A percentile compares a stretch with the other conserved stretches of the same genome.
Conservation (phyloP, 345 rosid species). For the Laguncularia racemosa region DNA sequence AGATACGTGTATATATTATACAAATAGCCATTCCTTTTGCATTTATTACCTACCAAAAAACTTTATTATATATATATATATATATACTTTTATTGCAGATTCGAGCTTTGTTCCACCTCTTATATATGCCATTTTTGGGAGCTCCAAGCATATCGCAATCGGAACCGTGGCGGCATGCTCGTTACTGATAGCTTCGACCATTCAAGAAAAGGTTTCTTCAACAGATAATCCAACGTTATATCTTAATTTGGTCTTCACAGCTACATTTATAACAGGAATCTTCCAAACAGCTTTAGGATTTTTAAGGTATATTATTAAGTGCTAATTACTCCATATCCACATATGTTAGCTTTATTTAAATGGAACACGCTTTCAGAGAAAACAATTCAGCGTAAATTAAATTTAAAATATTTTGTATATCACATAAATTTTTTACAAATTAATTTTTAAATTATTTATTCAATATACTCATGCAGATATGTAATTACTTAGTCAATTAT, state of each 20-base stretch:
- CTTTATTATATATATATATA: too few relatives aligned
- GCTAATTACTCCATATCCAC: too few relatives aligned
- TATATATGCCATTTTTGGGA: slow-evolving; percentile 69
- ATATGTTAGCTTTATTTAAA: background rate
- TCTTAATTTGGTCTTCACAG: slow-evolving; percentile 47
- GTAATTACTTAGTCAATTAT: too few relatives aligned
- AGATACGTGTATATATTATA: too few relatives aligned
- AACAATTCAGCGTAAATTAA: too few relatives aligned
- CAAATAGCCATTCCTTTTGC: too few relatives aligned
- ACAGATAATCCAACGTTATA: slow-evolving; percentile 48
- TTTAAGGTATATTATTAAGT: slow-evolving; percentile 31
- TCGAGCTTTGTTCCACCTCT: slow-evolving; percentile 86
- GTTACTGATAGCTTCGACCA: slow-evolving; percentile 41
- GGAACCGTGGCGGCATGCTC: slow-evolving; percentile 90
- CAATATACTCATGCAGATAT: too few relatives aligned
- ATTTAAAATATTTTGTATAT: too few relatives aligned
- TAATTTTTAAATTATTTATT: too few relatives aligned
- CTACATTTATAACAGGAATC: slow-evolving; percentile 70
- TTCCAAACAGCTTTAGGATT: slow-evolving; percentile 59
- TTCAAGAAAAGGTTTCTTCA: slow-evolving; percentile 29
- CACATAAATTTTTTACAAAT: too few relatives aligned
- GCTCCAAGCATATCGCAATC: slow-evolving; percentile 76
- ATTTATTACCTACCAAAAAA: too few relatives aligned
- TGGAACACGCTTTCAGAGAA: too few relatives aligned
- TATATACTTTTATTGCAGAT: slow-evolving; percentile 43